Percentiles rank a stretch among this genome's conserved stretches.
Evolutionary conservation across 208 protist genomes (phyloP).

Genomic region (Polymyxa betae): DNA sequence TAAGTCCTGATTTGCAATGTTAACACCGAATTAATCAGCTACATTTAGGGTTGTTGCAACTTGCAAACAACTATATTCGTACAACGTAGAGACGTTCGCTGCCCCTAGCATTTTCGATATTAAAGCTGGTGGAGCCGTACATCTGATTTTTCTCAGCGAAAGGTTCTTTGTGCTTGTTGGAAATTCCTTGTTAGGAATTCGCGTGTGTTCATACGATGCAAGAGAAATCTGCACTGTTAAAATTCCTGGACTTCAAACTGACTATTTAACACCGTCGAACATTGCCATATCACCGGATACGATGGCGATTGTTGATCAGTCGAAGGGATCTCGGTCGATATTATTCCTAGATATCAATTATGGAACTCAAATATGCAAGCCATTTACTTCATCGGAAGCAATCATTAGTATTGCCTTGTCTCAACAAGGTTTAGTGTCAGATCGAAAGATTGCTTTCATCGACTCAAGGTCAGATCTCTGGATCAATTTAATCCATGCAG

Average conservation of each 20-base stretch:
- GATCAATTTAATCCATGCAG: constrained; percentile 4
- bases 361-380: not conserved
- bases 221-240: not conserved
- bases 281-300: constrained; percentile 30
- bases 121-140: constrained; percentile 11
- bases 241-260: constrained; percentile 28
- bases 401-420: constrained; percentile 22
- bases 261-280: not conserved
- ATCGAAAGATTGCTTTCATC: constrained; percentile 40
- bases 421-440: not conserved
- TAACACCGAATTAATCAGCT: not conserved
- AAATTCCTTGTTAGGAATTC: not conserved
- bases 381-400: not conserved
- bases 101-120: constrained; percentile 41
- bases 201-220: constrained; percentile 42
- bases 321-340: not conserved
- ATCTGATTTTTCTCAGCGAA: constrained; percentile 17
- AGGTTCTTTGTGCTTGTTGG: constrained; percentile 25
- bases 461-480: constrained; percentile 14
- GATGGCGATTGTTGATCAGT: not conserved
- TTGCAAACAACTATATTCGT: not conserved
- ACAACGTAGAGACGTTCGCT: constrained; percentile 1
- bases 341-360: not conserved
- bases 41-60: constrained; percentile 13
- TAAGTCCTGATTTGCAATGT: not conserved